phyloP scores from a whole-genome alignment of 345 rosid genomes.

The Pugionium cornutum region DNA sequence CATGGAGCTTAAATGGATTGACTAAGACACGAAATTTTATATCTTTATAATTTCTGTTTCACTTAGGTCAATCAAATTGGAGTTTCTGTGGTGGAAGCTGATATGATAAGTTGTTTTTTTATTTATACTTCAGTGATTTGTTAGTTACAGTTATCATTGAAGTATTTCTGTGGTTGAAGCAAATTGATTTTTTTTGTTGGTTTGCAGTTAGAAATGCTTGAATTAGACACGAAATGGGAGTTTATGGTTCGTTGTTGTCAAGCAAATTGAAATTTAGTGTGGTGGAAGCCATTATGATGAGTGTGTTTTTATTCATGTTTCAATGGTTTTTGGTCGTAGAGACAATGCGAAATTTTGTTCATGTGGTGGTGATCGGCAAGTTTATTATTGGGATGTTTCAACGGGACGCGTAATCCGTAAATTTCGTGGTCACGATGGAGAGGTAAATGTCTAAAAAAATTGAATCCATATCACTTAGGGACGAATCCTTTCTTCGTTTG shows the following conservation, averaged over 20 bases:
- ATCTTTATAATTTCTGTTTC: too few species aligned
- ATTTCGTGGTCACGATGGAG: constrained; percentile 92
- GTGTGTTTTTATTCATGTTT: constrained; percentile 2
- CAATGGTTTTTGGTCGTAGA: constrained; percentile 33
- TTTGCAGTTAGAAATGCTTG: background rate
- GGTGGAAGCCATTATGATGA: constrained; percentile 6
- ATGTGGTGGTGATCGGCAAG: constrained; percentile 93
- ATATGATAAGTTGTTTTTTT: too few species aligned
- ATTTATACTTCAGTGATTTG: too few species aligned
- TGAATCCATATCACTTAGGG: background rate
- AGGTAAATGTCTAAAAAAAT: constrained; percentile 45
- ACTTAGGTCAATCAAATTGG: too few species aligned
- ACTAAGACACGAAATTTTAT: too few species aligned
- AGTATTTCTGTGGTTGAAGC: too few species aligned
- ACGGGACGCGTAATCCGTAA: constrained; percentile 85
- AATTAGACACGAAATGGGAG: background rate
- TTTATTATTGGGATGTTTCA: constrained; percentile 96
- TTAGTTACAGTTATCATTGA: too few species aligned
- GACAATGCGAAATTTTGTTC: constrained; percentile 87
- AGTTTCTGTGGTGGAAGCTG: too few species aligned
- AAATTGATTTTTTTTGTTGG: too few species aligned
- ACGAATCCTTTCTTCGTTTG: background rate
- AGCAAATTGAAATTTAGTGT: background rate
- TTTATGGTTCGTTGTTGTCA: background rate
- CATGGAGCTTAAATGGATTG: too few species aligned